Conservation (phyloP, 257 asterid species). For the Prunella vulgaris region DNA sequence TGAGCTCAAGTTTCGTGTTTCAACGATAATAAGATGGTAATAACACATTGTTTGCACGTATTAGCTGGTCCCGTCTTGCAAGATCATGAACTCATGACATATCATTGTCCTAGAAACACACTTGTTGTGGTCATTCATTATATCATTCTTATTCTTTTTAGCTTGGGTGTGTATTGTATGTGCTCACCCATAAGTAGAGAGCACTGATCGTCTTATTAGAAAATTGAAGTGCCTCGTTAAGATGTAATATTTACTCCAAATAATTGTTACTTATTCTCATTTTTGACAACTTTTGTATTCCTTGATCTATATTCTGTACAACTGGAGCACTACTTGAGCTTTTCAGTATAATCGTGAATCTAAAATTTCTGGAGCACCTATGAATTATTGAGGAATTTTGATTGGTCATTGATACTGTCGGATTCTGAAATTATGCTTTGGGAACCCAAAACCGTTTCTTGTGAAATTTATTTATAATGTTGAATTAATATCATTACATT, state of each 20-base stretch:
- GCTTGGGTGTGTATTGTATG: slow-evolving; percentile 13
- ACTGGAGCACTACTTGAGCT: no score
- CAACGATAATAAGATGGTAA: neutral
- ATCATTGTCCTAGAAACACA: slow-evolving; percentile 9
- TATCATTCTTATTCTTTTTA: slow-evolving; percentile 24
- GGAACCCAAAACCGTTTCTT: no score
- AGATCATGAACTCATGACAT: neutral
- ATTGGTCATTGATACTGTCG: neutral
- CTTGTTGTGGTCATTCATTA: slow-evolving; percentile 4
- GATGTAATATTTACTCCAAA: neutral
- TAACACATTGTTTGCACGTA: neutral
- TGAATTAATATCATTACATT: no score
- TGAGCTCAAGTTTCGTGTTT: no score
- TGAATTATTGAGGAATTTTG: neutral
- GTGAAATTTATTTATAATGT: no score
- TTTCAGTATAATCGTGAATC: neutral
- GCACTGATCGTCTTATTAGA: neutral
- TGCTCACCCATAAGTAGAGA: neutral
- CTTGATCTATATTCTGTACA: no score
- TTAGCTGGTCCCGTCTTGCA: neutral
- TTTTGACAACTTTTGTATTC: neutral
- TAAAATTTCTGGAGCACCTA: no score
- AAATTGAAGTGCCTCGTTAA: neutral
- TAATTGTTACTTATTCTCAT: neutral
- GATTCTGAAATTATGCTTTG: no score